Evolutionary conservation across 2,329 filamentous ascomycete genomes (phyloP).

Genomic region (Hirsutella thompsonii): DNA sequence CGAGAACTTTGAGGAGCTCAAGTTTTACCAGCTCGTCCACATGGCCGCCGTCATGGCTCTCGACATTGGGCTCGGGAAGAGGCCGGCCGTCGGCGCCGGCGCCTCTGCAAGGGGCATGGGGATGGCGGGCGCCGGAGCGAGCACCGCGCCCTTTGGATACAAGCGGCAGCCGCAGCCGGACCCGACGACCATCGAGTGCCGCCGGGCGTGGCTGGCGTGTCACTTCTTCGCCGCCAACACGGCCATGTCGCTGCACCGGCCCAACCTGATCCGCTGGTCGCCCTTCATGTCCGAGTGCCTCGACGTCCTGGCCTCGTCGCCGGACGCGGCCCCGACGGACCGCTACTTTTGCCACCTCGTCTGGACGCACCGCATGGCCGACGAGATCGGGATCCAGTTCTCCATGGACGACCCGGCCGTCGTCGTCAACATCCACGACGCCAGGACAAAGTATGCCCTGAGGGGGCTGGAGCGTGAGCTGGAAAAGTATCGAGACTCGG

Average conservation of each 20-base stretch:
- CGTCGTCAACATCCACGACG: slow-evolving; percentile 43
- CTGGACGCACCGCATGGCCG: slow-evolving; percentile 48
- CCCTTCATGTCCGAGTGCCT: slow-evolving; percentile 49
- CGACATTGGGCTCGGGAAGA: slow-evolving; percentile 61
- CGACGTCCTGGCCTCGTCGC: slow-evolving; percentile 37
- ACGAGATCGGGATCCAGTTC: slow-evolving; percentile 56
- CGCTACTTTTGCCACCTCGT: slow-evolving; percentile 45
- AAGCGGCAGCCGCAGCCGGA: slow-evolving; percentile 31
- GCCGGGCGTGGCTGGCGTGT: slow-evolving; percentile 45
- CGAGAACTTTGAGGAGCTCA: slow-evolving; percentile 71
- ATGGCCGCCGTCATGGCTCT: slow-evolving; percentile 71
- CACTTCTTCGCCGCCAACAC: slow-evolving; percentile 48
- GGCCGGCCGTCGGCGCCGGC: slow-evolving; percentile 8
- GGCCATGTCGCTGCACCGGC: slow-evolving; percentile 47
- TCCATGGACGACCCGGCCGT: slow-evolving; percentile 50
- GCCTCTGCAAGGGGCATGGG: no score
- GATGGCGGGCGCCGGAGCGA: no score
- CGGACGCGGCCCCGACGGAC: slow-evolving; percentile 43
- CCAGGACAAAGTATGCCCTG: slow-evolving; percentile 50
- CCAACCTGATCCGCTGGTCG: slow-evolving; percentile 46
- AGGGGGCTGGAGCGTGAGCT: slow-evolving; percentile 53
- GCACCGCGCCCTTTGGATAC: not conserved
- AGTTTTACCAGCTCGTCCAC: slow-evolving; percentile 81
- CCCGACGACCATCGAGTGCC: slow-evolving; percentile 38
- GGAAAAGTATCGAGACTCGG: slow-evolving; percentile 42